phyloP scores from a whole-genome alignment of 1,284 basidiomycete species.

The Marasmius tenuissimus region DNA sequence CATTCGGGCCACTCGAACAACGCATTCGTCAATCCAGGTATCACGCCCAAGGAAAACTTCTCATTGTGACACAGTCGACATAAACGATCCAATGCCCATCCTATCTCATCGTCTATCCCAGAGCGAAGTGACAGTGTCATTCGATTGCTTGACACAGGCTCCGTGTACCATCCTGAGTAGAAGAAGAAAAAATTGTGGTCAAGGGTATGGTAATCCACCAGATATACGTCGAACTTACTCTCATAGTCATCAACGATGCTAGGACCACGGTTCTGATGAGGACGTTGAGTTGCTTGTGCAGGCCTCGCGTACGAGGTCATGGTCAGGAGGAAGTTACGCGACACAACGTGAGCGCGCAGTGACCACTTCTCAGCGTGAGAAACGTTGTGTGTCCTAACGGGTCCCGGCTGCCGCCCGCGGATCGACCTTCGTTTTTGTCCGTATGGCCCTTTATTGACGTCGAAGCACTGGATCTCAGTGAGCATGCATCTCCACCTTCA shows the following conservation, averaged over 20 bases:
- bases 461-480: no score
- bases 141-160: slow-evolving; percentile 69
- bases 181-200: slow-evolving; percentile 1
- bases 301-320: neutral
- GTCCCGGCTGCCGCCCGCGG: no score
- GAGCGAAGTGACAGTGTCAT: slow-evolving; percentile 81
- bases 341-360: no score
- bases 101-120: slow-evolving; percentile 71
- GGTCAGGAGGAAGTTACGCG: neutral
- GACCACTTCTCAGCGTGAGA: no score
- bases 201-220: neutral
- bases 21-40: slow-evolving; percentile 76
- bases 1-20: slow-evolving; percentile 82
- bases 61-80: slow-evolving; percentile 76
- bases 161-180: slow-evolving; percentile 75
- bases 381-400: no score
- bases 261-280: neutral
- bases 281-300: neutral
- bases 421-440: no score
- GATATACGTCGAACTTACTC: slow-evolving; percentile 42
- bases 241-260: slow-evolving; percentile 66
- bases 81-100: slow-evolving; percentile 80
- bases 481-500: no score
- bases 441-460: no score
- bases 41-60: slow-evolving; percentile 62